Evolutionary conservation across 2,329 filamentous ascomycete genomes (phyloP).

Genomic region (Beauveria caledonica): DNA sequence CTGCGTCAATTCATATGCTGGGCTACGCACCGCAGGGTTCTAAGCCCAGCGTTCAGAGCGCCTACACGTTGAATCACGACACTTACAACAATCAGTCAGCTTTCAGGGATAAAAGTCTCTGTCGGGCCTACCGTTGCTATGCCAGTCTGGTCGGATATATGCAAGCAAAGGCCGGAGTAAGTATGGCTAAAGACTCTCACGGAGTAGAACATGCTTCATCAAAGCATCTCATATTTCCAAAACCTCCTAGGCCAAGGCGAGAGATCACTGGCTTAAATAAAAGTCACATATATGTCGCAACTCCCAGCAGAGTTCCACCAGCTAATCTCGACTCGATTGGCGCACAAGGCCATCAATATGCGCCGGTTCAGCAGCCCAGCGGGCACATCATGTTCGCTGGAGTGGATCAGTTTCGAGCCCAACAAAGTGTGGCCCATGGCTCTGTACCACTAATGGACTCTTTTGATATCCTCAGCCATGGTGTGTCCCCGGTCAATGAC

Average conservation of each 20-base stretch:
- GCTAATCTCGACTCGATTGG: neutral
- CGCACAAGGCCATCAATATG: neutral
- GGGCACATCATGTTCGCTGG: slow-evolving; percentile 17
- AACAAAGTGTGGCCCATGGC: slow-evolving; percentile 11
- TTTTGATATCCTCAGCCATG: neutral
- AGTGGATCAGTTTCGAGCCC: slow-evolving; percentile 30
- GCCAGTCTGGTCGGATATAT: slow-evolving; percentile 60
- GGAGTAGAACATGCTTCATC: slow-evolving; percentile 31
- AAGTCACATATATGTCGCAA: neutral
- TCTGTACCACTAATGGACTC: neutral
- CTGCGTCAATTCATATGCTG: neutral
- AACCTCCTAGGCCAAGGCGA: slow-evolving; percentile 20
- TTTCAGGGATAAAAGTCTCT: slow-evolving; percentile 61
- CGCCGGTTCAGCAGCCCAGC: neutral
- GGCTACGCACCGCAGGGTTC: neutral
- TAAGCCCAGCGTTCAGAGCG: neutral
- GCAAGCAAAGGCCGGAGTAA: slow-evolving; percentile 48
- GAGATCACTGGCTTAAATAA: neutral
- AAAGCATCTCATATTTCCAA: slow-evolving; percentile 48
- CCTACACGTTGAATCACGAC: neutral
- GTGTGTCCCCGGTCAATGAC: slow-evolving; percentile 35
- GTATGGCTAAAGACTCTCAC: slow-evolving; percentile 27
- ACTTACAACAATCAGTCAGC: slow-evolving; percentile 18
- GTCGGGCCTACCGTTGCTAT: slow-evolving; percentile 65
- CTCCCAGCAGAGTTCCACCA: neutral